phyloP scores from a whole-genome alignment of 805 yeast genomes.

The Lipomyces japonicus region DNA sequence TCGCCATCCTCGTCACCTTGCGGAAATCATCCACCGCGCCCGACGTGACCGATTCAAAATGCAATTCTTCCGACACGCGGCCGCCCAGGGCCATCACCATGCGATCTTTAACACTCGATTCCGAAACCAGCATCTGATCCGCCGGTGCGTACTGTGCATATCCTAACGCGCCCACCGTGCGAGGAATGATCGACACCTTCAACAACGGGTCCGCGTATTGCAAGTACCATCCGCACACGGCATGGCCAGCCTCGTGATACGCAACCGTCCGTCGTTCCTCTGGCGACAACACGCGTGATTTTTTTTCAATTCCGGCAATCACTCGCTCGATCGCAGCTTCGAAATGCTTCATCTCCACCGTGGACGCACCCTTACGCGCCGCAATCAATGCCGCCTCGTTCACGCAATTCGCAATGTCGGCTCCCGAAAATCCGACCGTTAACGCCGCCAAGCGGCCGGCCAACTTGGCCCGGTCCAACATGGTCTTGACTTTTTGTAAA shows the following conservation, averaged over 20 bases:
- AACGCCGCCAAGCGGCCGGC: slow-evolving; percentile 89
- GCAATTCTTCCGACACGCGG: slow-evolving; percentile 90
- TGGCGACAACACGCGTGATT: slow-evolving; percentile 73
- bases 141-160: slow-evolving; percentile 97
- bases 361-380: slow-evolving; percentile 72
- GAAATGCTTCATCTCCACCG: slow-evolving; percentile 73
- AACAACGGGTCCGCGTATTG: slow-evolving; percentile 87
- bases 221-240: slow-evolving; percentile 95
- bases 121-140: slow-evolving; percentile 75
- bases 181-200: slow-evolving; percentile 93
- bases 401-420: slow-evolving; percentile 95
- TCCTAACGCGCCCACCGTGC: slow-evolving; percentile 96
- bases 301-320: slow-evolving; percentile 92
- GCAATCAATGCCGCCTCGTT: slow-evolving; percentile 97
- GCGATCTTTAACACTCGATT: slow-evolving; percentile 75
- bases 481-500: slow-evolving; percentile 64
- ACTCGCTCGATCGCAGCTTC: slow-evolving; percentile 97
- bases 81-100: slow-evolving; percentile 98
- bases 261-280: slow-evolving; percentile 91
- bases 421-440: slow-evolving; percentile 98
- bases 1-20: slow-evolving; percentile 91
- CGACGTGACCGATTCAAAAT: slow-evolving; percentile 85
- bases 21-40: slow-evolving; percentile 97
- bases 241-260: slow-evolving; percentile 98
- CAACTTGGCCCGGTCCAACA: slow-evolving; percentile 50